Evolutionary conservation across 495 filamentous ascomycete species (phyloP), one percentile per base, ranked within the genome.

Genomic region (Penicillium roqueforti): DNA sequence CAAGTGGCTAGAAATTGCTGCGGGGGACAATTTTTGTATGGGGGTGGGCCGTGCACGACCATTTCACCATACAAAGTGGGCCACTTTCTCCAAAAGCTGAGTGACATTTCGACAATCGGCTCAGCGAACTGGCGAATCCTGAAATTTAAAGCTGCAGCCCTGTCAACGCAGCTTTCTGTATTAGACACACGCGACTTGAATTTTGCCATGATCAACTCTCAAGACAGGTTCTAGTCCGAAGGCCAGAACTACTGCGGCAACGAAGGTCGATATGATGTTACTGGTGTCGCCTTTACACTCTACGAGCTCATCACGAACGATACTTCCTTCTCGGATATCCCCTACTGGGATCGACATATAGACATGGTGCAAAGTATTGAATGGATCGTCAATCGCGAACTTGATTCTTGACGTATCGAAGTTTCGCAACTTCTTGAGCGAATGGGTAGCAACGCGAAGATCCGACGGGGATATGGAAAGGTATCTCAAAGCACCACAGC

Each of bases 301-400:
- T 69, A 76, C 62, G 65, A 74, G 58, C 60, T 76, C 29, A 67
- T 75, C 48, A 74, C 71, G 1, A 62, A 69, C 51, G 68, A 76
- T 43, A 55, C 29, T 16, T 37, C 54, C 3, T 57, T 61, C 40
- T 25, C 57, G 14, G 45, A 45, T 18, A 59, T 63, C 42, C 63
- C 58, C n/a, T 41, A 59, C 34, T 59, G 53, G 60, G 38, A 66
- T 5, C 48, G 56, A 32, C 55, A 51, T 9, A 54, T 58, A 10
- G 50, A 63, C 18, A 57, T 60, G 42, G 56, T 64, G 23, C 55
- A 64, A 45, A 42, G 26, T 55, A 54, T 61, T 5, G 51, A 64
- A 9, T 67, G 51, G 61, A 25, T 56, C 36, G 54, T 38, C 38
- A 46, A 56, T 37, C 58, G 58, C 4, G 50, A 59, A 19, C 58